Percentiles rank a stretch among this genome's conserved stretches.
phyloP scores from a whole-genome alignment of 2,329 filamentous ascomycete species.

The Trichoderma polysporum region DNA sequence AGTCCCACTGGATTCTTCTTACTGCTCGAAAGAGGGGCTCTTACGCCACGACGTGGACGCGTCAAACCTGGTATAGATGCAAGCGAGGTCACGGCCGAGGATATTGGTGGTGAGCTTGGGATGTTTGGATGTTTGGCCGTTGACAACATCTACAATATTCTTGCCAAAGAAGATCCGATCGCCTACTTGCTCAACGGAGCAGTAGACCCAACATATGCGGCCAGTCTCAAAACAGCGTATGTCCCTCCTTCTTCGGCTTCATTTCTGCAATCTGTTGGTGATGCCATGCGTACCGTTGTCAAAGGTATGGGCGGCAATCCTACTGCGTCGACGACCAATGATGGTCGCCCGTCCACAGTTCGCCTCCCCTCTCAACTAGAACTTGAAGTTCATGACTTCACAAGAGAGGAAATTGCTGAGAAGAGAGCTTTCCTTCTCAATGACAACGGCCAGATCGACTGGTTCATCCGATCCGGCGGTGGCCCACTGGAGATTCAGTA shows the following conservation, averaged over 20 bases:
- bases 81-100: conserved; percentile 54
- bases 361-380: conserved; percentile 70
- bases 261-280: conserved; percentile 63
- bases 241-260: conserved; percentile 72
- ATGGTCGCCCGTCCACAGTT: conserved; percentile 40
- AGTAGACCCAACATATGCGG: conserved; percentile 77
- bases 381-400: conserved; percentile 93
- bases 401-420: conserved; percentile 87
- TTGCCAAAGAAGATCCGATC: conserved; percentile 71
- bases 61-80: conserved; percentile 72
- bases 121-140: conserved; percentile 88
- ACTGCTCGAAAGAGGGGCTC: conserved; percentile 69
- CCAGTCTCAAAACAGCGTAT: conserved; percentile 71
- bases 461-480: conserved; percentile 76
- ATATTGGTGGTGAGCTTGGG: conserved; percentile 74
- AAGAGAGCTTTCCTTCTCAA: conserved; percentile 85
- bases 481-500: conserved; percentile 94
- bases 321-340: conserved; percentile 32
- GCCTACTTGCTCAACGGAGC: conserved; percentile 90
- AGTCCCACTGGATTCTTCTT: conserved; percentile 93
- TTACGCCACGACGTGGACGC: conserved; percentile 75
- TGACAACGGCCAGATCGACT: conserved; percentile 96
- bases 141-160: conserved; percentile 94
- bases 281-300: conserved; percentile 61
- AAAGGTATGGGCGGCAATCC: conserved; percentile 47